Percentiles rank a stretch among this genome's conserved stretches.
These are phyloP conservation scores for Arabidopsis suecica DNA, from an alignment of 345 rosid genomes.

Conservation along the genomic window DNA sequence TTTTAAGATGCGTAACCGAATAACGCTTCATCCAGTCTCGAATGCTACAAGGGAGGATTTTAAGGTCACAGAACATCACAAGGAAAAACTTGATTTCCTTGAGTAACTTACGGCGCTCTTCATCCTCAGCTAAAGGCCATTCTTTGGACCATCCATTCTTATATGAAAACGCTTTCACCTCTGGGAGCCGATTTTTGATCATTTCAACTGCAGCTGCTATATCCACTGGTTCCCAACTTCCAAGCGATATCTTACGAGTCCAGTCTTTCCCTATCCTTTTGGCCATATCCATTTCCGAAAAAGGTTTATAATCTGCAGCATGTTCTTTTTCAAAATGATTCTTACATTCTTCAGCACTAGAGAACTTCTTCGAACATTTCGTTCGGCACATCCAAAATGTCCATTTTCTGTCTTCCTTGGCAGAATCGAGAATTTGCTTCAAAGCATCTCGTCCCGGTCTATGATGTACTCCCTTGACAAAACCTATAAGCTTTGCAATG, in stretches of 20 bases:
- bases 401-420: slow-evolving; percentile 10
- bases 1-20: not conserved
- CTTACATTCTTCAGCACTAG: slow-evolving; percentile 19
- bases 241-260: slow-evolving; percentile 23
- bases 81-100: slow-evolving; percentile 17
- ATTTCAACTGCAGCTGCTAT: slow-evolving; percentile 32
- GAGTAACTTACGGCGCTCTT: slow-evolving; percentile 26
- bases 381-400: slow-evolving; percentile 27
- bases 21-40: slow-evolving; percentile 28
- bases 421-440: slow-evolving; percentile 19
- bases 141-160: slow-evolving; percentile 40
- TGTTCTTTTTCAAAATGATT: slow-evolving; percentile 37
- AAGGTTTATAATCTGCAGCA: slow-evolving; percentile 10
- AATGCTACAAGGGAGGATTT: slow-evolving; percentile 31
- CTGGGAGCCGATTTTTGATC: slow-evolving; percentile 8
- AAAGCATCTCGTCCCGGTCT: slow-evolving; percentile 19
- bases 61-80: not conserved
- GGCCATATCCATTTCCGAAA: not conserved
- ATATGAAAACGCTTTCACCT: slow-evolving; percentile 12
- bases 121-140: slow-evolving; percentile 36
- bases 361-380: slow-evolving; percentile 16
- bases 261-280: slow-evolving; percentile 21
- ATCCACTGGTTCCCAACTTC: slow-evolving; percentile 40
- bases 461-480: not conserved
- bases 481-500: slow-evolving; percentile 3